Percentiles rank a stretch among this genome's conserved stretches.
Conservation (phyloP, 495 filamentous ascomycete species). For the Aspergillus mulundensis region DNA sequence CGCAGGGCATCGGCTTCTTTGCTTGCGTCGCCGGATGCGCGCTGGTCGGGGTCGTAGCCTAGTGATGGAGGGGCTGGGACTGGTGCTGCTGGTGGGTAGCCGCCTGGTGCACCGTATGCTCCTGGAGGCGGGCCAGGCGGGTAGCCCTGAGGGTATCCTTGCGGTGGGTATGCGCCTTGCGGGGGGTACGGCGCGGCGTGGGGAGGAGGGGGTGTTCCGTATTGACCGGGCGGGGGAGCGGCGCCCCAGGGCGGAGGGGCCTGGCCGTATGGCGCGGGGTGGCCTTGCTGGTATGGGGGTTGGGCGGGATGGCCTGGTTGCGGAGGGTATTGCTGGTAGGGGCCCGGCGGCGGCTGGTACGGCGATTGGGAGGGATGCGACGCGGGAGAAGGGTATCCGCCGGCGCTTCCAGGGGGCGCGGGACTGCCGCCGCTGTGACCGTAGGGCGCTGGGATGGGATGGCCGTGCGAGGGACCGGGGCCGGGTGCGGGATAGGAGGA, state of each 20-base stretch:
- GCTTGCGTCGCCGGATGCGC: conserved; percentile 53
- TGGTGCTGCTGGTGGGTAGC: conserved; percentile 2
- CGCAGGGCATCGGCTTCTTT: conserved; percentile 61
- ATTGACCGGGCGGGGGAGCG: conserved; percentile 6
- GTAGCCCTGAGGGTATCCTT: conserved; percentile 6
- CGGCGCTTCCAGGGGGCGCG: neutral
- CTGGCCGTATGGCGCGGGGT: conserved; percentile 4
- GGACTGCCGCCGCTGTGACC: neutral
- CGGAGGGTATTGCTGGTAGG: conserved; percentile 1
- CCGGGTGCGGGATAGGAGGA: conserved; percentile 2
- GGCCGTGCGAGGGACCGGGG: neutral
- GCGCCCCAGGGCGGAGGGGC: neutral
- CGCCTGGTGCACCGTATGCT: conserved; percentile 5
- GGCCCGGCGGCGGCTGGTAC: neutral
- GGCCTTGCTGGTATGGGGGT: conserved; percentile 5
- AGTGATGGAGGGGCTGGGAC: conserved; percentile 36
- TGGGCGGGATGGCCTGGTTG: neutral
- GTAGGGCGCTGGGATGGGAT: neutral
- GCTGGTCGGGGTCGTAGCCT: conserved; percentile 55
- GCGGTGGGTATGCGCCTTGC: conserved; percentile 4
- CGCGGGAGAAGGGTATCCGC: conserved; percentile 1
- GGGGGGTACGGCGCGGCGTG: conserved; percentile 5
- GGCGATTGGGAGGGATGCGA: neutral
- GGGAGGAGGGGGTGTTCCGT: conserved; percentile 6
- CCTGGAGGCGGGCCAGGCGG: neutral